Conservation (phyloP, 768 basidiomycete species). For the Phlegmacium glaucopus region DNA sequence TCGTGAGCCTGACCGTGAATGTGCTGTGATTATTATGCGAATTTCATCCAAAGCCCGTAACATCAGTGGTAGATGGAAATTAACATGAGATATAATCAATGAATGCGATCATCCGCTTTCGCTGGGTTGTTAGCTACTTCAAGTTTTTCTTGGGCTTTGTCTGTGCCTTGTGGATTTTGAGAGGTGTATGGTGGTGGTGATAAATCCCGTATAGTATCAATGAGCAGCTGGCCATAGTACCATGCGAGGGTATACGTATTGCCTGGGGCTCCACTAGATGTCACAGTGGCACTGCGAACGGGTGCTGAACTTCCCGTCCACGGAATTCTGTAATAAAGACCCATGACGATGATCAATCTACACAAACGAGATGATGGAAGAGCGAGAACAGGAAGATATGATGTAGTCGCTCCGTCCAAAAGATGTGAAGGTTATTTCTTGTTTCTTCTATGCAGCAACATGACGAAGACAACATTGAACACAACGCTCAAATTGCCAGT, state of each 20-base stretch:
- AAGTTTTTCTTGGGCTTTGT: constrained; percentile 4
- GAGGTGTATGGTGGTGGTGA: constrained; percentile 5
- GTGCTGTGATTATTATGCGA: constrained; percentile 27
- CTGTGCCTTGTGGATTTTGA: constrained; percentile 14
- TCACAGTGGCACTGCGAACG: constrained; percentile 53
- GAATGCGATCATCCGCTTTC: constrained; percentile 28
- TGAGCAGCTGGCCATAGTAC: constrained; percentile 60
- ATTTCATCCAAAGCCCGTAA: constrained; percentile 52
- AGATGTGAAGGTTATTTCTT: constrained; percentile 42
- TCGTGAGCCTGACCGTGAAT: constrained; percentile 5
- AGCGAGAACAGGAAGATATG: background rate
- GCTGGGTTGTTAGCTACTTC: constrained; percentile 9
- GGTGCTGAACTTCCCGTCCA: constrained; percentile 55
- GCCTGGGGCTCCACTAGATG: constrained; percentile 14
- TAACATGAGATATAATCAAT: constrained; percentile 62
- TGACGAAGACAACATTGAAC: constrained; percentile 1
- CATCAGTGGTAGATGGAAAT: constrained; percentile 58
- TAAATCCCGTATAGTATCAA: constrained; percentile 41
- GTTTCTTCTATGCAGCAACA: too few relatives aligned
- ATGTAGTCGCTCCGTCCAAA: too few relatives aligned
- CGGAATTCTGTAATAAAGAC: constrained; percentile 50
- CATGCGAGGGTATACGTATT: constrained; percentile 50
- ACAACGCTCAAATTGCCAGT: too few relatives aligned
- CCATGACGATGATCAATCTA: constrained; percentile 20
- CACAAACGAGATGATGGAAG: constrained; percentile 2